Evolutionary conservation across 768 basidiomycete species (phyloP), one percentile per base, ranked within the genome.

Genomic region (Tremella mesenterica): DNA sequence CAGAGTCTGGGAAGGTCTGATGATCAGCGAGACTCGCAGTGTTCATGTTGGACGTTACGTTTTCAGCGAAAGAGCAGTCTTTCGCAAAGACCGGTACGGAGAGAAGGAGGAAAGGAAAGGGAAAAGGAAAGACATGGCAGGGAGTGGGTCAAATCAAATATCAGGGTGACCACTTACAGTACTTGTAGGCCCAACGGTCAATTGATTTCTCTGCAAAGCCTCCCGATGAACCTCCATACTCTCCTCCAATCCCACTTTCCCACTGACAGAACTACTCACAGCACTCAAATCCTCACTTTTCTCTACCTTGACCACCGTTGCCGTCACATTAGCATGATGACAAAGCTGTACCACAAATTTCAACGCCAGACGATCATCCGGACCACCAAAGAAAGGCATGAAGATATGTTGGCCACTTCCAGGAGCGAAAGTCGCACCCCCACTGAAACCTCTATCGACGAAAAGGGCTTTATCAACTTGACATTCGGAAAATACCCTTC

Each of bases 361-460:
- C 25, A 97, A 75, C 0, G 88, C 88, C 20, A 89, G 77, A 0
- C 95, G 82, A 69, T 96, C 93, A 69, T 99, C 93, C 0, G 88
- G 83, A 0, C 93, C 93, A 31, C 93, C 93, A 69, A 89, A 86
- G 81, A 93, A 96, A 0, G 92, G 87, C 36, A 91, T 67, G 70
- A 92, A 82, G 26, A 96, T 65, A 58, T 87, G 86, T 55, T 84
- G 79, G 8, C 71, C 77, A 44, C 67, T 27, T 43, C 69, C 58
- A 41, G 70, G 62, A 31, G 44, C 53, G 8, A 62, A 63, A 28
- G 54, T 48, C 3, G 51, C 33, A 1, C 57, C 49, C 20, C 73
- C 63, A 47, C 79, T 72, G 48, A 76, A 74, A 1, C 84, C 84
- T 23, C 84, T 77, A 70, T 96, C 93, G 53, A 95, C 79, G 70